Conservation (phyloP, 805 yeast genomes). For the Grigorovia transvaalensis region DNA sequence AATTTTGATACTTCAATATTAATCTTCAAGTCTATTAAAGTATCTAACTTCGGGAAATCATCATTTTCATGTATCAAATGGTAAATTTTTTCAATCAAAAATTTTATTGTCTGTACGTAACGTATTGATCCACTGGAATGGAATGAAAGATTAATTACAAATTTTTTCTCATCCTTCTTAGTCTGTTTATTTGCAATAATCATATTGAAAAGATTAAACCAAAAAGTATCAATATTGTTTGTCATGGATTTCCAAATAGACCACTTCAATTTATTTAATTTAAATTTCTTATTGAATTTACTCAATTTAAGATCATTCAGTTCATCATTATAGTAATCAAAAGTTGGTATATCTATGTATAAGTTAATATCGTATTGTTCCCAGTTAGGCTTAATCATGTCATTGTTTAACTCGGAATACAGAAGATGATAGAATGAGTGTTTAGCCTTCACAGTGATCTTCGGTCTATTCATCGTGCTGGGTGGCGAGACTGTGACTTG, state of each 20-base stretch:
- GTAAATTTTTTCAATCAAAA: conserved; percentile 20
- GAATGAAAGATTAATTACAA: conserved; percentile 4
- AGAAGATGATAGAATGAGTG: conserved; percentile 21
- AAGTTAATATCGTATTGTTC: conserved; percentile 9
- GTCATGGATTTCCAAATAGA: conserved; percentile 19
- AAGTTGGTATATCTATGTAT: conserved; percentile 27
- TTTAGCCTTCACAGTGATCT: conserved; percentile 21
- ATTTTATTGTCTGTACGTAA: conserved; percentile 27
- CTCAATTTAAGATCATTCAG: conserved; percentile 18
- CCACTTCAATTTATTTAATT: conserved; percentile 20
- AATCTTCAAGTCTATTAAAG: conserved; percentile 8
- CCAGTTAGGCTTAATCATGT: not conserved
- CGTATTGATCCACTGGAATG: conserved; percentile 26
- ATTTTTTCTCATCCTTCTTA: not conserved
- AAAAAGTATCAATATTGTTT: conserved; percentile 17
- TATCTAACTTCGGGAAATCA: not conserved
- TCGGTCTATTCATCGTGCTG: conserved; percentile 9
- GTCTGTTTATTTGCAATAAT: not conserved
- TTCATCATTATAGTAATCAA: conserved; percentile 28
- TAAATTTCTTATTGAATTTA: conserved; percentile 22
- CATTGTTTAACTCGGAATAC: conserved; percentile 19
- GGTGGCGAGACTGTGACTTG: not conserved
- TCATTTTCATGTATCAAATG: not conserved
- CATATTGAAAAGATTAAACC: conserved; percentile 10
- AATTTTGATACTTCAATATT: conserved; percentile 21